Evolutionary conservation across 2,329 filamentous ascomycete genomes (phyloP), one percentile per base, ranked within the genome.

Genomic region (Penicillium sp.): DNA sequence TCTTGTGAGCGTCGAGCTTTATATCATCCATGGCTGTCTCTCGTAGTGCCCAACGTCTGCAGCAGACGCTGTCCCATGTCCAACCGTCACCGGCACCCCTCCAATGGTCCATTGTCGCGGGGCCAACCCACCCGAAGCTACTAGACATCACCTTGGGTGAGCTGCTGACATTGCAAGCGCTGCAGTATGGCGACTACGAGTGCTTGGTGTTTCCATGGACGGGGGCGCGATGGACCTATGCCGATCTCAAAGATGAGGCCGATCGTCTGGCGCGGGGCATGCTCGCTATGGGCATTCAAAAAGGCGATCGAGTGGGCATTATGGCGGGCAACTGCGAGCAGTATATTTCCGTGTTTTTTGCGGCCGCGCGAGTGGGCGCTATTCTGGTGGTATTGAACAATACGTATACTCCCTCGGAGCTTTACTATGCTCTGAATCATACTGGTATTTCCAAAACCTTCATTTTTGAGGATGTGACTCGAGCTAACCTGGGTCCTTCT

Each of bases 301-400:
- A 85, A 34, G 89, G 89, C 38, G 90, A 92, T 72, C 82, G 89
- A 14, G 82, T 92, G 31, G 90, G 86, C 34, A 88, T 93, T 64
- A 91, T 92, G 87, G 89, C 89, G 64, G 79, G 83, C 4, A 84
- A 86, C 63, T 84, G 83, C 64, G 82, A 84, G 61, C 80, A 84
- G 64, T 84, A 81, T 60, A 76, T 90, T 34, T 83, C 88, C 2
- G 83, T 91, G 15, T 90, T 91, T 79, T 91, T 92, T 65, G 89
- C 88, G 3, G 88, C 86, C 11, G 86, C 87, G 42, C 82, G 85
- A 49, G 61, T 90, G 17, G 88, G 88, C 10, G 87, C 84, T 49
- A 86, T 89, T 48, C 79, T 92, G 54, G 90, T 92, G 31, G 91
- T 92, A 47, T 79, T 93, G 65, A 93, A 93, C 78, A 93, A 92